Evolutionary conservation across 129 eudicot species (phyloP).

Genomic region (Oenanthe sinensis): DNA sequence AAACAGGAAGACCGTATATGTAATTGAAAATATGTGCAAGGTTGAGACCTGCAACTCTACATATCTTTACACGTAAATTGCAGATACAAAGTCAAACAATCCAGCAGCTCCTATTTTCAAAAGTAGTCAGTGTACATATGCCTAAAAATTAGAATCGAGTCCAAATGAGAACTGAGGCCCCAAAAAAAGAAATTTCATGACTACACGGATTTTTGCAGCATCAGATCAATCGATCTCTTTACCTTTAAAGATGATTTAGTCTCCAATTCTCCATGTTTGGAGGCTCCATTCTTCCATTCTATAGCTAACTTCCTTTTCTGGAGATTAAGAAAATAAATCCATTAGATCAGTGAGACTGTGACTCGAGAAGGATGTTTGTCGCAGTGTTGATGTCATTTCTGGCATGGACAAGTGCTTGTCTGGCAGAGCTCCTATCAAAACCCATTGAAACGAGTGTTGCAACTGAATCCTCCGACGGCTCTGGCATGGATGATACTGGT

Average conservation of each 20-base stretch:
- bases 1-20: background rate
- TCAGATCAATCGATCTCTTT: slow-evolving; percentile 13
- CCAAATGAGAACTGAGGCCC: slow-evolving; percentile 6
- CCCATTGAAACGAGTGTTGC: slow-evolving; percentile 91
- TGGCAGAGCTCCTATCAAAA: slow-evolving; percentile 80
- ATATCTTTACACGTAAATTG: slow-evolving; percentile 9
- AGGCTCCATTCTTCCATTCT: slow-evolving; percentile 4
- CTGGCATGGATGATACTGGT: slow-evolving; percentile 38
- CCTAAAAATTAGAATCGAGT: slow-evolving; percentile 13
- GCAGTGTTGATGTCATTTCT: slow-evolving; percentile 85
- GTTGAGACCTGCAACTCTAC: slow-evolving; percentile 23
- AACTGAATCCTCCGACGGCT: slow-evolving; percentile 76
- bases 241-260: background rate
- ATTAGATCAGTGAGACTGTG: slow-evolving; percentile 51
- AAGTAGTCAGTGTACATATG: slow-evolving; percentile 15
- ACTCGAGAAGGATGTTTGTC: slow-evolving; percentile 81
- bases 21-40: background rate
- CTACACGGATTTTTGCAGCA: slow-evolving; percentile 8
- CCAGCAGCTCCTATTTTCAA: slow-evolving; percentile 24
- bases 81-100: slow-evolving; percentile 17
- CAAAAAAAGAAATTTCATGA: background rate
- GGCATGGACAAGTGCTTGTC: slow-evolving; percentile 90
- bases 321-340: background rate
- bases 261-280: background rate
- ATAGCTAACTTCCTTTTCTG: background rate